Base-by-base conservation (phyloP, 352 stramenopile species). In the Pythium aristosporum region DNA sequence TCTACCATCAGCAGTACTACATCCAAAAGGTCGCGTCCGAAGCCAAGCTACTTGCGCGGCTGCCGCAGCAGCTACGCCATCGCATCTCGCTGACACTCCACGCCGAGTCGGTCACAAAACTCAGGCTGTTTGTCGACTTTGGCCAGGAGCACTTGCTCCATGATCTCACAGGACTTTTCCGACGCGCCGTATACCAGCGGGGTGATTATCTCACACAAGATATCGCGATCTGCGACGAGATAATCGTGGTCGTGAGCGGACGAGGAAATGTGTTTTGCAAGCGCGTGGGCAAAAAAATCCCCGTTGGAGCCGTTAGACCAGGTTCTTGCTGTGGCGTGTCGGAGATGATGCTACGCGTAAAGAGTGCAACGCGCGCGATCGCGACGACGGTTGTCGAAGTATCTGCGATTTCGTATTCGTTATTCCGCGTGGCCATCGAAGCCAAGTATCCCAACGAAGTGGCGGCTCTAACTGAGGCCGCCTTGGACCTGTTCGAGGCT, bases 1-100 rank as follows among this genome's bases (percentile, higher is more conserved):
- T 84, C 58, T 93, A 93, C 46, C 80, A 93, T 52, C 80, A 91
- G 51, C 84, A 93, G 51, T 72, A 87, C 20, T 86, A 91, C 56
- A 79, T 85, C 28, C 80, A 91, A 46, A 82, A 90, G 39, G 80
- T 87, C 13, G 82, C 82, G 21, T 91, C 77, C 4, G 84, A 93
- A 39, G 76, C 72, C 1, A 74, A 85, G 18, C 57, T 93, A 8
- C 62, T 93, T 2, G 74, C 71, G 11, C 67, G 83, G 2, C 39
- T 93, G 5, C 84, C 84, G 1, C 61, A 72, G 8, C 79, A 88
- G 46, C 58, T 93, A 8, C 74, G 80, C 0, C 80, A 93, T 50
- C 75, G 76, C 4, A 91, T 93, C 64, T 91, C 84, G 18, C 69
- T 79, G 25, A 80, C 88, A 15, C 52, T 91, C n/a, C 84, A 93